Evolutionary conservation across 106 monocot genomes (phyloP).

Genomic region (Apostasia ramifera): DNA sequence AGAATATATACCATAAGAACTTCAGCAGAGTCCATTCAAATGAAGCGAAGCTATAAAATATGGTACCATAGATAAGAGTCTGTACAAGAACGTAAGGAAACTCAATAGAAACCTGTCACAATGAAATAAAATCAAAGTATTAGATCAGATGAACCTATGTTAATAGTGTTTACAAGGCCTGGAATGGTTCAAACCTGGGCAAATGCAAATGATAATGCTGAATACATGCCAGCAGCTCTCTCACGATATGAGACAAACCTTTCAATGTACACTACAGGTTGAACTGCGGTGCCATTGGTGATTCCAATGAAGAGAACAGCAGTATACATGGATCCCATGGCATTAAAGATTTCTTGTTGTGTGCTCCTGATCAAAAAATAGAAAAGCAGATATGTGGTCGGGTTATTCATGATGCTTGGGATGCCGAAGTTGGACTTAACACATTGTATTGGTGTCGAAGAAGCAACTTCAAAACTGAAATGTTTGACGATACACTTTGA

Average conservation of each 20-base stretch:
- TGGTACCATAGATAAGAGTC: conserved; percentile 82
- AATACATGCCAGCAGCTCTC: conserved; percentile 99
- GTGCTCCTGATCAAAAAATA: conserved; percentile 44
- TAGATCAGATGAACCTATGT: conserved; percentile 5
- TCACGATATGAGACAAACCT: conserved; percentile 95
- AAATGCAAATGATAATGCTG: conserved; percentile 87
- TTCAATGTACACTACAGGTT: conserved; percentile 93
- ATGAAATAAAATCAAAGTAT: conserved; percentile 15
- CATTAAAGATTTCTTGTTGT: conserved; percentile 90
- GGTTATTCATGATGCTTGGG: no score
- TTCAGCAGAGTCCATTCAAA: conserved; percentile 80
- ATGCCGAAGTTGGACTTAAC: no score
- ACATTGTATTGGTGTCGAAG: no score
- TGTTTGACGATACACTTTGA: no score
- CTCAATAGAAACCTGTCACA: conserved; percentile 82
- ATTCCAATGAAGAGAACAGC: conserved; percentile 96
- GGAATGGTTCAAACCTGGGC: conserved; percentile 53
- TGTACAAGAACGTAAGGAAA: conserved; percentile 95
- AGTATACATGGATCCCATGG: conserved; percentile 99
- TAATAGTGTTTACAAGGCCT: background rate
- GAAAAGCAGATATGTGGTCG: background rate
- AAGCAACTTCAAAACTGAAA: no score
- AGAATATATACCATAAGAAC: conserved; percentile 87
- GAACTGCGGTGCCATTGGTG: conserved; percentile 94
- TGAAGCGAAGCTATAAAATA: conserved; percentile 84